Conservation (phyloP, 805 yeast genomes). For the Metschnikowia sp. region DNA sequence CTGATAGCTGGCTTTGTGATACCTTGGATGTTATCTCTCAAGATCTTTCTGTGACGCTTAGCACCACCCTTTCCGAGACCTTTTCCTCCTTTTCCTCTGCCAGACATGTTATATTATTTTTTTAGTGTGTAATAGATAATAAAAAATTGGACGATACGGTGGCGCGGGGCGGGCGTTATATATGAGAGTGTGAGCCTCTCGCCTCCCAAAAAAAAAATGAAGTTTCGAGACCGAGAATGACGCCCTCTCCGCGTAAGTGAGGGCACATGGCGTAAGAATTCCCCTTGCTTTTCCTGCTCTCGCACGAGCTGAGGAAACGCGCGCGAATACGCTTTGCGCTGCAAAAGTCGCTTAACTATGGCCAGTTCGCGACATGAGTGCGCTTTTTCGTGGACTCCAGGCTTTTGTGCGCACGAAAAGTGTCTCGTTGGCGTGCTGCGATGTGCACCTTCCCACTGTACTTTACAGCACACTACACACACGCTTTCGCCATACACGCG, state of each 20-base stretch:
- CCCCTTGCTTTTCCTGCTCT: slow-evolving; percentile 11
- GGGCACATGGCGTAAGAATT: slow-evolving; percentile 10
- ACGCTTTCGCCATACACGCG: slow-evolving; percentile 3
- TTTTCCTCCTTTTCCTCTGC: slow-evolving; percentile 99
- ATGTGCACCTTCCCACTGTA: slow-evolving; percentile 8
- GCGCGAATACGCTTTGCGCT: slow-evolving; percentile 10
- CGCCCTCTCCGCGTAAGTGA: slow-evolving; percentile 1
- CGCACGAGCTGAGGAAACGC: neutral
- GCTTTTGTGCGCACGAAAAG: slow-evolving; percentile 10
- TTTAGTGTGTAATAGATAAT: slow-evolving; percentile 2
- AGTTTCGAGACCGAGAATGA: neutral
- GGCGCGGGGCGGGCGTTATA: slow-evolving; percentile 17
- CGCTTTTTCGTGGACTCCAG: neutral
- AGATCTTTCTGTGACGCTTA: slow-evolving; percentile 99
- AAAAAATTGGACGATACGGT: neutral
- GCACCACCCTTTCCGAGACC: slow-evolving; percentile 99
- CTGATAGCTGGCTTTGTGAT: slow-evolving; percentile 99
- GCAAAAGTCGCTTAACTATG: slow-evolving; percentile 15
- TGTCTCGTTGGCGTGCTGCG: slow-evolving; percentile 10
- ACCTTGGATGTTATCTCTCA: slow-evolving; percentile 99
- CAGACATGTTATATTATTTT: slow-evolving; percentile 62
- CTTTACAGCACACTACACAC: slow-evolving; percentile 8
- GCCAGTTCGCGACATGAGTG: slow-evolving; percentile 8
- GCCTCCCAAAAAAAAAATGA: neutral
- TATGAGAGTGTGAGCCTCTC: slow-evolving; percentile 3